Evolutionary conservation across 2,329 filamentous ascomycete species (phyloP), one percentile per base, ranked within the genome.

Genomic region (Dactylellina leptospora): DNA sequence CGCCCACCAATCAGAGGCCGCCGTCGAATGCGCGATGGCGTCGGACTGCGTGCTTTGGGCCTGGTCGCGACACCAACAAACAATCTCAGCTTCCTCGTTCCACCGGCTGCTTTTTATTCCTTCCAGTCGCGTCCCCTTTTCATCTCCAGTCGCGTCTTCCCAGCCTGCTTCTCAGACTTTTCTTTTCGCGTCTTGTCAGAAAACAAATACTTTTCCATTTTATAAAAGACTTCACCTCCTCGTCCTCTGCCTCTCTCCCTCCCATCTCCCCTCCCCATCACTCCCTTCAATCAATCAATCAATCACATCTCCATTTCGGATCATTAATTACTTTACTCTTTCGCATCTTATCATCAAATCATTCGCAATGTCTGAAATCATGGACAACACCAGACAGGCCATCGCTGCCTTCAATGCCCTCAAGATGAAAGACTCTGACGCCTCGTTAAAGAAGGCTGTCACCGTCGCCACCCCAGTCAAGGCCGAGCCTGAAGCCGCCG

Each of bases 321-420:
- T 47, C 27, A 47, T 25, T 36, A 27, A 40, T n/a, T 40, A 40
- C 36, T 40, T 62, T 5, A 30, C 9, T 30, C 27, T 42, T 20
- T 28, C 45, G 27, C 58, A 33, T 47, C 25, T 47, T 38, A 20
- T 42, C 6, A 44, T 47, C 40, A n/a, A 10, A 27, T 30, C 16
- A 45, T 27, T 44, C 59, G 55, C 53, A 58, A 72, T 72, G 68
- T 64, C 68, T 64, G 56, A 58, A 23, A 36, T 72, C 59, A 53
- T 51, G 59, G n/a, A 8, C 40, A 59, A 72, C 18, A 64, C 68
- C 36, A 59, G 53, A 58, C 56, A 97, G 93, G 90, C 90, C 83
- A 90, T 92, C 78, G 88, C 91, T 78, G 92, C 88, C 78, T 89
- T 97, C 79, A 88, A 95, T 81, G 87, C 87, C 77, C 85, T 97